phyloP scores from a whole-genome alignment of 2,329 filamentous ascomycete genomes.

The Aspergillus quadricinctus region DNA sequence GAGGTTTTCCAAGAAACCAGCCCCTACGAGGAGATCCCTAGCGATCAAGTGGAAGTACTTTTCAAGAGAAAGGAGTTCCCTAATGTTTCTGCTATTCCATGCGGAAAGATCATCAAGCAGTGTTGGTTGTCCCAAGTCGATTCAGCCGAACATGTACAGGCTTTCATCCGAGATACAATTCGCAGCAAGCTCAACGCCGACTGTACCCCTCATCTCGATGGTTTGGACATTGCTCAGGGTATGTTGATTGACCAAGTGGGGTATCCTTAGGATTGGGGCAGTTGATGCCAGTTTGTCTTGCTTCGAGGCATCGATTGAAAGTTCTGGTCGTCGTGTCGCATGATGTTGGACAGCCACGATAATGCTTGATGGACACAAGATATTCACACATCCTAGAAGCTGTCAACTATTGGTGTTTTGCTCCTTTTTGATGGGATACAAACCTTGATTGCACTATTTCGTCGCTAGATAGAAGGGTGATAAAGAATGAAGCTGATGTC shows the following conservation, averaged over 20 bases:
- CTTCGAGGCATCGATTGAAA: neutral
- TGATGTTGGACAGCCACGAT: neutral
- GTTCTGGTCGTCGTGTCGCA: neutral
- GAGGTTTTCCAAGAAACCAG: slow-evolving; percentile 12
- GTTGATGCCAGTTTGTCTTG: neutral
- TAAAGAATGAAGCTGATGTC: too few relatives aligned
- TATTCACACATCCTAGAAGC: too few relatives aligned
- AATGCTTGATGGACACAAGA: too few relatives aligned
- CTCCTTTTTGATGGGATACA: too few relatives aligned
- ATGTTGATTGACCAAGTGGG: slow-evolving; percentile 6
- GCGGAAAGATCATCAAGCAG: slow-evolving; percentile 15
- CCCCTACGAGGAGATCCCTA: slow-evolving; percentile 17
- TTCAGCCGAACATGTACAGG: slow-evolving; percentile 12
- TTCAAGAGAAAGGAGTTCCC: slow-evolving; percentile 14
- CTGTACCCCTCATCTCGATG: slow-evolving; percentile 11
- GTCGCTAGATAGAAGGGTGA: too few relatives aligned
- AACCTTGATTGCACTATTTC: too few relatives aligned
- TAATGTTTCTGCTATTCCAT: slow-evolving; percentile 13
- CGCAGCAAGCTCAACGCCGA: slow-evolving; percentile 5
- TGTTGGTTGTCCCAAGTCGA: slow-evolving; percentile 17
- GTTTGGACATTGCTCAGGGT: slow-evolving; percentile 4
- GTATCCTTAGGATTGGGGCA: neutral
- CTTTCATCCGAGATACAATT: slow-evolving; percentile 6
- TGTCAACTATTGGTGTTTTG: too few relatives aligned
- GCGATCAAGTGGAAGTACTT: slow-evolving; percentile 14